Evolutionary conservation across 495 filamentous ascomycete genomes (phyloP).

Genomic region (Penicillium lividum): DNA sequence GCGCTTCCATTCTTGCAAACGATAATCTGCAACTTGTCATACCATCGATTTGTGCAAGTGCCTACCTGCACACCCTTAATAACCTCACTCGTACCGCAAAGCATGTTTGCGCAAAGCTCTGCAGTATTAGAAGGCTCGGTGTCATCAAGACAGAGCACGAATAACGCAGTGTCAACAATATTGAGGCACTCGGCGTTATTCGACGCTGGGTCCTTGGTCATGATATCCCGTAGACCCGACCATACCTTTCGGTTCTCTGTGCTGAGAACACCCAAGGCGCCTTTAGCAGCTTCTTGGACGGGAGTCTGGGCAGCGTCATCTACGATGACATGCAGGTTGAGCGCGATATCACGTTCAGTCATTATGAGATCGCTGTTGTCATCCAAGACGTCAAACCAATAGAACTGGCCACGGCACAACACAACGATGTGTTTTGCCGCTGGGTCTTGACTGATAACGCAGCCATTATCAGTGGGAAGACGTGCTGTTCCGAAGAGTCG

Average conservation of each 20-base stretch:
- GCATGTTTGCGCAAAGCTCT: conserved; percentile 94
- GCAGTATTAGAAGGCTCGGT: conserved; percentile 78
- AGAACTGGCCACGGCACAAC: conserved; percentile 93
- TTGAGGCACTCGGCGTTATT: conserved; percentile 94
- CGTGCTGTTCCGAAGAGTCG: conserved; percentile 93
- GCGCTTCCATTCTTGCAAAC: conserved; percentile 98
- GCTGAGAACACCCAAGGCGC: conserved; percentile 87
- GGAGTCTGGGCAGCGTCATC: conserved; percentile 87
- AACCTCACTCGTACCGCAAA: conserved; percentile 90
- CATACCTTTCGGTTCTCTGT: conserved; percentile 96
- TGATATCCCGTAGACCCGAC: conserved; percentile 86
- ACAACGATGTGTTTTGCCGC: conserved; percentile 90
- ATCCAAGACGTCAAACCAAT: conserved; percentile 98
- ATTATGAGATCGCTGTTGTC: conserved; percentile 94
- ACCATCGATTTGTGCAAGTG: conserved; percentile 98
- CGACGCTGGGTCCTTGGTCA: conserved; percentile 80
- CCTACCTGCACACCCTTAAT: conserved; percentile 93
- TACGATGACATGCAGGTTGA: conserved; percentile 90
- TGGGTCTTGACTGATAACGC: conserved; percentile 92
- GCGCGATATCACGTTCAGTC: conserved; percentile 89
- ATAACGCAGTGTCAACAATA: conserved; percentile 93
- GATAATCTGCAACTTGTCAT: conserved; percentile 98
- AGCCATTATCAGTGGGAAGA: conserved; percentile 92
- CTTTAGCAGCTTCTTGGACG: conserved; percentile 91
- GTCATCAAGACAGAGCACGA: conserved; percentile 88